Evolutionary conservation across 345 rosid species (phyloP), one percentile per base, ranked within the genome.

Genomic region (Luvunga scandens): DNA sequence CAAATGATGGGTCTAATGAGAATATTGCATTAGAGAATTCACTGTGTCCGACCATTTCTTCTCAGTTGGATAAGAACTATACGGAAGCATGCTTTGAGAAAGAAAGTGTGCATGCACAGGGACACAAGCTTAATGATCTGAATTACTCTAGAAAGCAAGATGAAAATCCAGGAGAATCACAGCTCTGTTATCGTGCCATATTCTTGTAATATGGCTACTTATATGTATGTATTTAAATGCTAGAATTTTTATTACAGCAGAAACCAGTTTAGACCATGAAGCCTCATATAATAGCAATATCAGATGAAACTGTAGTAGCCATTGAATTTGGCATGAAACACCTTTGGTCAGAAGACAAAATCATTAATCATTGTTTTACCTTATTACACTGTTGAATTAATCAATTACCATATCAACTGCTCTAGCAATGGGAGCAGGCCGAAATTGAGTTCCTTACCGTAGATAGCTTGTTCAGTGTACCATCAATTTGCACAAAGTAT

Each of bases 401-500:
- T 38, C 22, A 60, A 42, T 30, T 28, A 62, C 39, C 59, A 63
- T 9, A n/a, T 45, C 70, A 63, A 38, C 64, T 30, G 12, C 25
- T 45, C 28, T 33, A 45, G 48, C 12, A 19, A 50, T 21, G 8
- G 24, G 24, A 50, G 62, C 25, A 28, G 3, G 3, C 9, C 36
- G 14, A 42, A 69, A 69, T 12, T 55, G 68, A 75, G 55, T 69
- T 70, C 27, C 77, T 79, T 94, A 96, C 99, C 83, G 97, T 94
- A 60, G 95, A 92, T 64, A 96, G 89, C 77, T 92, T 94, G 90
- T 94, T 92, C 81, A 96, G 81, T 55, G 91, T 92, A 56, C 97
- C 99, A 82, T 96, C 99, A 69, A 94, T 87, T 75, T 92, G 99
- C 72, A 94, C 97, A 60, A 96, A 94, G 79, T 94, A 94, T n/a